phyloP scores from a whole-genome alignment of 2,329 filamentous ascomycete genomes.

The Talaromyces piceae region DNA sequence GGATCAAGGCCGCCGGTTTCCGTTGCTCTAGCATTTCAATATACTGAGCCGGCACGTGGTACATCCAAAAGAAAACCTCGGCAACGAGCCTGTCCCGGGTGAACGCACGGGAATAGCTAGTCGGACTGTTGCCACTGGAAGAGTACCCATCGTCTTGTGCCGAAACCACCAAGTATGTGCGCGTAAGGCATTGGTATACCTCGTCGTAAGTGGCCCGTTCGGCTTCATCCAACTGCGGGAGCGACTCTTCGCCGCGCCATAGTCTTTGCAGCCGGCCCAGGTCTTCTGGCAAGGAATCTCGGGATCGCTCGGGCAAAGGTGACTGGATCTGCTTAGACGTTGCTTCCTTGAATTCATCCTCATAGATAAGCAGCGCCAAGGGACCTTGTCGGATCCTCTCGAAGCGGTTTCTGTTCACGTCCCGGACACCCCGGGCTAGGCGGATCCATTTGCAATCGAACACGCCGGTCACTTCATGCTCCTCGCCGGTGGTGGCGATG shows the following conservation, averaged over 20 bases:
- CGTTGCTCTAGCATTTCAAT: slow-evolving; percentile 10
- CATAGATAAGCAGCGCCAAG: background rate
- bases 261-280: background rate
- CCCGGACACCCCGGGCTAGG: slow-evolving; percentile 5
- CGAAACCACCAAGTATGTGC: background rate
- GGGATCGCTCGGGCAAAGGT: background rate
- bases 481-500: slow-evolving; percentile 4
- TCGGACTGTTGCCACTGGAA: background rate
- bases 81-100: background rate
- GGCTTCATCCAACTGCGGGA: background rate
- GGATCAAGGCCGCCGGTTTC: slow-evolving; percentile 9
- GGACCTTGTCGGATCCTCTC: background rate
- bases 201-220: slow-evolving; percentile 6
- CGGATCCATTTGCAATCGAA: slow-evolving; percentile 12
- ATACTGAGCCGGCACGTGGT: slow-evolving; percentile 1
- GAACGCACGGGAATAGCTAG: background rate
- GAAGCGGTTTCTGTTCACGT: background rate
- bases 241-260: slow-evolving; percentile 1
- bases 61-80: slow-evolving; percentile 9
- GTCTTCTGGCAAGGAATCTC: background rate
- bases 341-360: background rate
- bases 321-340: background rate
- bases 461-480: background rate
- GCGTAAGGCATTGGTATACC: background rate
- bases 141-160: background rate